Percentiles rank a stretch among this genome's conserved stretches.
phyloP scores from a whole-genome alignment of 2,329 filamentous ascomycete genomes.

The Botrytis medusae region DNA sequence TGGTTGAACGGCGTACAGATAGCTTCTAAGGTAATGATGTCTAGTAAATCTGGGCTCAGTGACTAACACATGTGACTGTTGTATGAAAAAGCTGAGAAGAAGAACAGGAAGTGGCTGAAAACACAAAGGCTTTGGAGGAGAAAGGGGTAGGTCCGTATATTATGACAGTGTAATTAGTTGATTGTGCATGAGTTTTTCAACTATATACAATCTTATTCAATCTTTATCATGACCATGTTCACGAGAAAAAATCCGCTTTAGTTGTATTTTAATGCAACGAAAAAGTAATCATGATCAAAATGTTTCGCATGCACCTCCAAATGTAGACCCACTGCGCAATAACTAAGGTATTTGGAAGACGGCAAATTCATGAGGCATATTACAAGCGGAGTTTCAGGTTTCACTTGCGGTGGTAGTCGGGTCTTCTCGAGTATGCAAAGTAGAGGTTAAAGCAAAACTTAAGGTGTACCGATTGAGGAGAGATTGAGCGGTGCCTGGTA shows the following conservation, averaged over 20 bases:
- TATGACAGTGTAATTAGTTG: neutral
- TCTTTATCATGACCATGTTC: neutral
- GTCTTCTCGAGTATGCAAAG: neutral
- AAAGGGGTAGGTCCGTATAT: neutral
- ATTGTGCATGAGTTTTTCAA: neutral
- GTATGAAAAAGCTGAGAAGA: neutral
- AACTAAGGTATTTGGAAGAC: neutral
- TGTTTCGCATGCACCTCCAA: neutral
- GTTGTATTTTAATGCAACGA: neutral
- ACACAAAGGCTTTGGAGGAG: neutral
- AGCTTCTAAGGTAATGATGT: neutral
- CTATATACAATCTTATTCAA: neutral
- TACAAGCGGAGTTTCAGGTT: rapidly evolving
- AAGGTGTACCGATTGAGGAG: neutral
- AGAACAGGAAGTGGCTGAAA: neutral
- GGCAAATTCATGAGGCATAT: neutral
- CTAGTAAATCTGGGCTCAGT: neutral
- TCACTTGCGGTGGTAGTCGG: rapidly evolving
- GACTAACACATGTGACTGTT: neutral
- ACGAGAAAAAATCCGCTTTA: neutral
- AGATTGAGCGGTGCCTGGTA: too few species aligned
- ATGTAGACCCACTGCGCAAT: too few species aligned
- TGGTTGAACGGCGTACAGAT: neutral
- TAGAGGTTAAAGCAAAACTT: neutral
- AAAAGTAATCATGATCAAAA: too few species aligned